Evolutionary conservation across 1,139 yeast genomes (phyloP), one percentile per base, ranked within the genome.

Genomic region (Candida smagusa): DNA sequence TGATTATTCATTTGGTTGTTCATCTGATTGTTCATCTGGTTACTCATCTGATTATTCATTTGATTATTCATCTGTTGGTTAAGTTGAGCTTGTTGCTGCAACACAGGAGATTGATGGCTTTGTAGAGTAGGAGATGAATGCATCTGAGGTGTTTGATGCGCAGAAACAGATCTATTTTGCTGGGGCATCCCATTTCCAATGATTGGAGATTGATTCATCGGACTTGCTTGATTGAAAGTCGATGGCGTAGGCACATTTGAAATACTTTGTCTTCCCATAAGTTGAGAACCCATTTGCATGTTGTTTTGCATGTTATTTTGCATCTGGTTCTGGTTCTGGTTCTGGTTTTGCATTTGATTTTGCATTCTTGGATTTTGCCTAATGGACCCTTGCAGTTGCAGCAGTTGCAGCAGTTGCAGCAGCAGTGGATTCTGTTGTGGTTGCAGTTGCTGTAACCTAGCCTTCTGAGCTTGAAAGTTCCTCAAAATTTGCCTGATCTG

Each of bases 401-500:
- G 28, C 11, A 16, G 30, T 25, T 30, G 22, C 13, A 9, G 28
- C 22, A 37, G 42, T 19, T 31, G 41, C 12, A 31, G 34, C 3
- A 36, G 31, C 12, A 34, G 38, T 9, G 34, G 26, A 11, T 34
- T 38, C 16, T 35, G 39, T 37, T 31, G 44, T 7, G 34, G 43
- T 24, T 30, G 42, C 22, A 34, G 45, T 23, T 42, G 48, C 39
- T 43, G 45, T 19, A 52, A 38, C 3, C 60, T 61, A 37, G 55
- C 53, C 38, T 67, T 72, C 40, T 69, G 74, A 7, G 68, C 69
- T 39, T 68, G 71, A 46, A 67, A 70, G 38, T 56, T 65, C 26
- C 67, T 46, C 42, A 73, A 69, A 41, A 66, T 71, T 56, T 65
- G 70, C 48, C 74, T 77, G 48, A 86, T 79, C 41, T 76, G 76